phyloP scores from a whole-genome alignment of 495 filamentous ascomycete genomes.

The Aspergillus carlsbadensis region DNA sequence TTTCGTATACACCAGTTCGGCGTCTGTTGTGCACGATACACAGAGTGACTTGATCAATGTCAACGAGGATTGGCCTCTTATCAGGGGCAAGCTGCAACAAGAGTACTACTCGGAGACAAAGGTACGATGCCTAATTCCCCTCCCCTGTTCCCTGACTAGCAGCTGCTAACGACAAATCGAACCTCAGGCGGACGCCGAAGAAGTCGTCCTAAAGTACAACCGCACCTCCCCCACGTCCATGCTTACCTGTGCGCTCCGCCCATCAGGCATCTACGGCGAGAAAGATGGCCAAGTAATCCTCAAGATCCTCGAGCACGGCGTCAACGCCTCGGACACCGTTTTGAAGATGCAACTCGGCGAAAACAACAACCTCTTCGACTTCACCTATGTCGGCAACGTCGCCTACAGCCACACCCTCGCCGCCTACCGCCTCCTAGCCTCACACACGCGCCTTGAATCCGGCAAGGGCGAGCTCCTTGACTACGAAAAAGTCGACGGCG shows the following conservation, averaged over 20 bases:
- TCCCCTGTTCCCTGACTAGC: conserved; percentile 1
- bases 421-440: conserved; percentile 67
- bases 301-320: conserved; percentile 46
- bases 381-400: conserved; percentile 56
- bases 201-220: conserved; percentile 82
- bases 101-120: conserved; percentile 94
- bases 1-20: conserved; percentile 92
- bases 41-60: conserved; percentile 81
- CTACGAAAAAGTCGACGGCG: conserved; percentile 82
- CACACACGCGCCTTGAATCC: conserved; percentile 49
- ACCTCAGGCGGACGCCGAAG: conserved; percentile 77
- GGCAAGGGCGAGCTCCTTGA: conserved; percentile 60
- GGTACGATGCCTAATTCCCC: conserved; percentile 42
- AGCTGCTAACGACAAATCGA: neutral
- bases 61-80: conserved; percentile 81
- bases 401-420: conserved; percentile 50
- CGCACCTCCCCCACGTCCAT: conserved; percentile 61
- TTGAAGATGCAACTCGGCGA: conserved; percentile 81
- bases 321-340: conserved; percentile 52
- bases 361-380: conserved; percentile 75
- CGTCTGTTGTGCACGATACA: conserved; percentile 82
- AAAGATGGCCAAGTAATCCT: conserved; percentile 75
- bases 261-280: conserved; percentile 88
- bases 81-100: conserved; percentile 65
- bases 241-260: conserved; percentile 77